Base-by-base conservation (phyloP, 2,329 filamentous ascomycete species). In the Cladosporium sp. region DNA sequence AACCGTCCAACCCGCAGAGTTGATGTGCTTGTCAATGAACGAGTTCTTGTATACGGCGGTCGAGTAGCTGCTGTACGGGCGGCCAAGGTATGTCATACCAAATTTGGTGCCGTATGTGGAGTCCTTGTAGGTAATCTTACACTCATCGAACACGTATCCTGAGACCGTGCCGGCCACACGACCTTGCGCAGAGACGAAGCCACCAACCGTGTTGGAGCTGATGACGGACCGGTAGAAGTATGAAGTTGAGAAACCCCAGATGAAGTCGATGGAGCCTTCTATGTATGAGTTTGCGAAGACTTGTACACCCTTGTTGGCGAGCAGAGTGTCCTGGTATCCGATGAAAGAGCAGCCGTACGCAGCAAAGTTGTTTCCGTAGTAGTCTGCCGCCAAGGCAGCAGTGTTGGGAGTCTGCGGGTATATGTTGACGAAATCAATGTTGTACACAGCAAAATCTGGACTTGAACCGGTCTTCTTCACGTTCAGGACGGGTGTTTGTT, bases 1-100 rank as follows among this genome's bases (percentile, higher is more conserved):
- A 36, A 78, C 72, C 2, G 70, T 75, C 86, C 88, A 89, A 0
- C 87, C 87, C 0, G 82, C 82, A 3, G 79, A 66, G 70, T 88
- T 87, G 71, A 89, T 82, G 28, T 88, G 84, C 23, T 76, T 75
- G 18, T 79, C 80, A 73, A 89, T 76, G 51, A 72, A 74, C 0
- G 82, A 84, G 66, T 80, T 78, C 73, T 85, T 83, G 74, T 84
- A 81, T 25, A 81, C 76, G 11, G 84, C 82, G 14, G 79, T 76
- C 4, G 82, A 78, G 67, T 80, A 84, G 66, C 79, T 76, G 56
- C 78, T 75, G 80, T 83, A 85, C 26, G 83, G 84, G 4, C 83
- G 79, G 14, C 84, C 84, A 28, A 85, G 79, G 63, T 80, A 84
- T 58, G 78, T 80, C 3, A 75, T 74, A 0, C 77, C 80, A 1